Conservation (phyloP, 2,329 filamentous ascomycete genomes). For the Passalora sequoiae region DNA sequence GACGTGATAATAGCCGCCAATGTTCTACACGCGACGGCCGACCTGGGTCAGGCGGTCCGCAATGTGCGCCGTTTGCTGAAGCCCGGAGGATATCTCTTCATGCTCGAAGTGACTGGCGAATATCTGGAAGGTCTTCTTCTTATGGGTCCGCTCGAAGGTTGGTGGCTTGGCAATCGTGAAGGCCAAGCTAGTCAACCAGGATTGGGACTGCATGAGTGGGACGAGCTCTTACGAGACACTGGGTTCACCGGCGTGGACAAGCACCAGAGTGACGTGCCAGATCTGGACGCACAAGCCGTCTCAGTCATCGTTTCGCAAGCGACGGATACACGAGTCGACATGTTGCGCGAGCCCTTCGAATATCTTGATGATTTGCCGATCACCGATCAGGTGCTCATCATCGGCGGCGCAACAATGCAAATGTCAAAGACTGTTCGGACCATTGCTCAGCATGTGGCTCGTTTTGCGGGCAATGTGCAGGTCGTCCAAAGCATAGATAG, state of each 20-base stretch:
- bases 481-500: slow-evolving; percentile 16
- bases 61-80: slow-evolving; percentile 23
- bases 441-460: slow-evolving; percentile 14
- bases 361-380: slow-evolving; percentile 14
- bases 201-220: slow-evolving; percentile 27
- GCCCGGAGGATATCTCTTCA: slow-evolving; percentile 14
- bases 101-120: slow-evolving; percentile 12
- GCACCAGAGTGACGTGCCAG: slow-evolving; percentile 16
- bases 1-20: background rate
- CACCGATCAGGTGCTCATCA: slow-evolving; percentile 17
- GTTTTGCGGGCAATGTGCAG: slow-evolving; percentile 15
- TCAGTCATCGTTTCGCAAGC: slow-evolving; percentile 19
- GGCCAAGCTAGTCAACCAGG: background rate
- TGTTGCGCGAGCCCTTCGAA: slow-evolving; percentile 17
- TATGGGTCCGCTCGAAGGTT: slow-evolving; percentile 5
- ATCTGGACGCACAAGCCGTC: slow-evolving; percentile 12
- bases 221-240: slow-evolving; percentile 23
- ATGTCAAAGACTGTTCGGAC: slow-evolving; percentile 14
- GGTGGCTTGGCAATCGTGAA: slow-evolving; percentile 2
- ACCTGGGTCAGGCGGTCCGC: slow-evolving; percentile 12
- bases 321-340: slow-evolving; percentile 4
- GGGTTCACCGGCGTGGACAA: slow-evolving; percentile 14
- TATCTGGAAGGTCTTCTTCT: slow-evolving; percentile 7
- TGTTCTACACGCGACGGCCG: slow-evolving; percentile 12
- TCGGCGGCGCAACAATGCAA: slow-evolving; percentile 15